These are phyloP conservation scores for Wickerhamomyces xylosicus DNA, from an alignment of 805 yeast species.

Conservation along the genomic window DNA sequence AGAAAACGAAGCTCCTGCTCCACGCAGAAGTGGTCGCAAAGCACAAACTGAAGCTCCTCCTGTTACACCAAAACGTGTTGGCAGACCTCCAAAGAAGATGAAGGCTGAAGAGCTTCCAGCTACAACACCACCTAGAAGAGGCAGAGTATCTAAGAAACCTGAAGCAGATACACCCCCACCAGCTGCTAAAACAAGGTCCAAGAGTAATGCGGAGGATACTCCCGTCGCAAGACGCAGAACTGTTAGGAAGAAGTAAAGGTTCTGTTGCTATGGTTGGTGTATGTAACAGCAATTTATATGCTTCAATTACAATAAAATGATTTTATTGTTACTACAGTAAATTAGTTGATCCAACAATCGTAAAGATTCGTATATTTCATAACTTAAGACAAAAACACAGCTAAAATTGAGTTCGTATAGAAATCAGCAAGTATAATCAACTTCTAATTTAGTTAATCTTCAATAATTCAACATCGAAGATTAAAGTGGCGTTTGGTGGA, in stretches of 20 bases:
- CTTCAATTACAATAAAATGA: too few species aligned
- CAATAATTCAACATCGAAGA: conserved; percentile 71
- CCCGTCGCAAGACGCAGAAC: conserved; percentile 1
- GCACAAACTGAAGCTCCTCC: too few species aligned
- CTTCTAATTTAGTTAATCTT: conserved; percentile 26
- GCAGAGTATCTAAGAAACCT: neutral
- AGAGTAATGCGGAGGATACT: conserved; percentile 2
- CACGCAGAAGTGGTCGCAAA: conserved; percentile 2
- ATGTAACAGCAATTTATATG: too few species aligned
- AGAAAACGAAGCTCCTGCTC: conserved; percentile 1
- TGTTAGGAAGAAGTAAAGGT: neutral
- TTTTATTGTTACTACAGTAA: neutral
- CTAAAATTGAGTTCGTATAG: neutral
- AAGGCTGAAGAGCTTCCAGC: too few species aligned
- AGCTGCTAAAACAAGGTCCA: conserved; percentile 3
- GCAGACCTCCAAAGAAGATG: too few species aligned
- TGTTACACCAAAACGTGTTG: too few species aligned
- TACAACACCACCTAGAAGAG: neutral
- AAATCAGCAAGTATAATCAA: neutral
- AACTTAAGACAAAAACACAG: too few species aligned
- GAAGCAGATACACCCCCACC: neutral
- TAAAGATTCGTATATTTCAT: too few species aligned
- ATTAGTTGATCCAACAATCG: too few species aligned
- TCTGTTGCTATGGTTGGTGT: too few species aligned
- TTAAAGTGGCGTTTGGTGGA: conserved; percentile 92